phyloP scores from a whole-genome alignment of 169 alveolate species.

The Plasmodium adleri region DNA sequence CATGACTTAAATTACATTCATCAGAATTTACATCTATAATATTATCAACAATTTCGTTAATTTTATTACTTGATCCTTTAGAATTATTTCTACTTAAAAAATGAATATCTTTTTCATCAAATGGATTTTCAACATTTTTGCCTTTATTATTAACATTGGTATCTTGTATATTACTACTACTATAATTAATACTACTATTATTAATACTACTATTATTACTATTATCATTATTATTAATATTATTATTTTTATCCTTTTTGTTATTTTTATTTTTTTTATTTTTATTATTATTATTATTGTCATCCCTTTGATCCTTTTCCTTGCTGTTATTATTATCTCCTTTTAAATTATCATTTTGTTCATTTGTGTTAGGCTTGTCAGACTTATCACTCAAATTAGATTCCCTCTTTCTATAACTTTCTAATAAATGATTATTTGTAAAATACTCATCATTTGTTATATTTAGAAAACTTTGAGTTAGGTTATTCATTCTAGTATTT shows the following conservation, averaged over 20 bases:
- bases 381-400: neutral
- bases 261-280: neutral
- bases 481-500: constrained; percentile 18
- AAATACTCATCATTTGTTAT: constrained; percentile 8
- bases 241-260: neutral
- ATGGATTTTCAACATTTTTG: neutral
- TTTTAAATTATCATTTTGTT: neutral
- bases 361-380: neutral
- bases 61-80: constrained; percentile 8
- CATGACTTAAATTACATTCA: constrained; percentile 21
- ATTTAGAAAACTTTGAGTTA: constrained; percentile 47
- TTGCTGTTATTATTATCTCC: neutral
- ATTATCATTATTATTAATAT: neutral
- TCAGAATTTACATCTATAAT: constrained; percentile 28
- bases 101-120: neutral
- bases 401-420: neutral
- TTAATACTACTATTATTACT: neutral
- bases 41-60: constrained; percentile 32
- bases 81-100: constrained; percentile 20
- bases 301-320: neutral
- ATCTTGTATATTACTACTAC: neutral
- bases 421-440: neutral
- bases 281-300: neutral
- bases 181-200: neutral
- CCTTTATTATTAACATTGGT: neutral